Base-by-base conservation (phyloP, 345 rosid species). In the Conringia planisiliqua region DNA sequence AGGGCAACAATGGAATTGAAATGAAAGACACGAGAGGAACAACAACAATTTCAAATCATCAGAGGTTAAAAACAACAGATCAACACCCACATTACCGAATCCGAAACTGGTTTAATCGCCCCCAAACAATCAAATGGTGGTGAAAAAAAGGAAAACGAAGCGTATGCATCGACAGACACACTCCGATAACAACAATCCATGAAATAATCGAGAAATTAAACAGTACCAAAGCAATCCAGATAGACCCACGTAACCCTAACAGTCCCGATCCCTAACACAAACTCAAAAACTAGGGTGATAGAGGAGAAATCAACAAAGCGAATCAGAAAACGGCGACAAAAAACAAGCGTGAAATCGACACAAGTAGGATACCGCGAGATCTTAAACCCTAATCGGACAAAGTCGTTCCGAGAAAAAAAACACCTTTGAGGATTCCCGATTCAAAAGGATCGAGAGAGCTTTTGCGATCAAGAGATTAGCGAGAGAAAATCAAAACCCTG, bases 361-460 rank as follows among this genome's bases (percentile, higher is more conserved):
- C 33, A 20, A 70, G 42, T 10, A 71, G 39, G 70, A 48, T 4
- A 47, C 0, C 16, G 5, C 57, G 50, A 72, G 81, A 78, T 78
- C 68, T 50, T 78, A 72, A 66, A 78, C 77, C 81, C 74, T 78
- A 72, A 71, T 66, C 42, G 20, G 9, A 60, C 6, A 18, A 50
- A 51, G 2, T 11, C 33, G 20, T 50, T 51, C 62, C 13, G 35
- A 24, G 10, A 47, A 30, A 30, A 39, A 2, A 43, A n/a, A n/a
- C n/a, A n/a, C n/a, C 35, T 63, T 57, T 48, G 64, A 32, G 7
- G 67, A 62, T 51, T 54, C 36, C 33, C 51, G 62, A 77, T 40
- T 66, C 44, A 17, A 42, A 8, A 43, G 59, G 65, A 66, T 58
- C 81, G 69, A 57, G 32, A 58, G 30, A 65, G 72, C 24, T 57